phyloP scores from a whole-genome alignment of 2,329 filamentous ascomycete species.

The Tolypocladium inflatum region DNA sequence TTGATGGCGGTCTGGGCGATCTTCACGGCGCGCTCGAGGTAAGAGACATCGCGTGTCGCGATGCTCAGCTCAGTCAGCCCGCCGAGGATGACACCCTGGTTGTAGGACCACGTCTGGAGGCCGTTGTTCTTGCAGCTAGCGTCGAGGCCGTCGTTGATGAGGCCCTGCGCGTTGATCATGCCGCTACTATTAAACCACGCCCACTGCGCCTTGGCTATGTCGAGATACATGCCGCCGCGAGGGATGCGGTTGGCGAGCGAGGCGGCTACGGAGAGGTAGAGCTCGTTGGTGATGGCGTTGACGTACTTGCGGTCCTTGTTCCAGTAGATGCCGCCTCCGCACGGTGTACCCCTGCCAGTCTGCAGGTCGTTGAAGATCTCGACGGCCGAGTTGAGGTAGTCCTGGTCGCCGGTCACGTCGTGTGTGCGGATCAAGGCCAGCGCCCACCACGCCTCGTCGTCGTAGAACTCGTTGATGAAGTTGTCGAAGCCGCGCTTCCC shows the following conservation, averaged over 20 bases:
- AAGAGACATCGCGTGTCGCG: constrained; percentile 30
- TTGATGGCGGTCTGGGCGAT: constrained; percentile 46
- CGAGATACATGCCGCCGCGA: constrained; percentile 31
- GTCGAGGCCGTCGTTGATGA: constrained; percentile 45
- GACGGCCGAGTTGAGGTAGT: constrained; percentile 44
- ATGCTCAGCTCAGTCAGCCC: constrained; percentile 41
- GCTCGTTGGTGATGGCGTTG: constrained; percentile 48
- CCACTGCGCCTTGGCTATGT: constrained; percentile 42
- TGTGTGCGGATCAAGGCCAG: constrained; percentile 47
- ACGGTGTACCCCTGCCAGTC: constrained; percentile 34
- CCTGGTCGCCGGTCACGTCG: constrained; percentile 40
- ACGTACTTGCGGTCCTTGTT: constrained; percentile 41
- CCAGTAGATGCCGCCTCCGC: constrained; percentile 48
- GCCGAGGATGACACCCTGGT: constrained; percentile 49
- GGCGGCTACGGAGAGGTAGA: constrained; percentile 44
- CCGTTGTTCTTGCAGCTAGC: constrained; percentile 40
- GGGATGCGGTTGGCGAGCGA: constrained; percentile 40
- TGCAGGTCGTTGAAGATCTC: constrained; percentile 48
- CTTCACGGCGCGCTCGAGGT: constrained; percentile 29
- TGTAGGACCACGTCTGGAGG: constrained; percentile 43
- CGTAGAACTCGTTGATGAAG: constrained; percentile 45
- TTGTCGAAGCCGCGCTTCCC: constrained; percentile 21
- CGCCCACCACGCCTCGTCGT: constrained; percentile 58
- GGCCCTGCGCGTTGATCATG: constrained; percentile 39
- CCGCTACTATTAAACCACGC: constrained; percentile 41